Percentiles rank a stretch among this genome's conserved stretches.
These are phyloP conservation scores for Panicum miliaceum DNA, from an alignment of 176 grass and related monocot species.

Conservation along the genomic window DNA sequence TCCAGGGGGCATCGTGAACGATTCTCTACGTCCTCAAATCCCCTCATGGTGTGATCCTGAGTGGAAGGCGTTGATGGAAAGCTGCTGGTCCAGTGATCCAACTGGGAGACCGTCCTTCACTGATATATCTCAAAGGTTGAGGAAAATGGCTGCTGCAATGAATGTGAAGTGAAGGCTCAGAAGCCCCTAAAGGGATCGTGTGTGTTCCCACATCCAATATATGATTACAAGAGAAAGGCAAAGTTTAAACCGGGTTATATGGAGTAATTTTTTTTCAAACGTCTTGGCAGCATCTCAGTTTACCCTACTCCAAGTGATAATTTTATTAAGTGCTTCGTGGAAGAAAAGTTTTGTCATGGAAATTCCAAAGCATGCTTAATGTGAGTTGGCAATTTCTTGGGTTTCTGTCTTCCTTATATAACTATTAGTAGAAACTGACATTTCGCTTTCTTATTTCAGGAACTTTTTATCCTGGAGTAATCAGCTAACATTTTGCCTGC, in stretches of 20 bases:
- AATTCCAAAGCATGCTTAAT: slow-evolving; percentile 30
- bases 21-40: slow-evolving; percentile 82
- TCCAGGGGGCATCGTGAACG: slow-evolving; percentile 83
- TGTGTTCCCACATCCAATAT: slow-evolving; percentile 35
- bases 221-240: slow-evolving; percentile 32
- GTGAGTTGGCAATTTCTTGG: slow-evolving; percentile 26
- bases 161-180: slow-evolving; percentile 70
- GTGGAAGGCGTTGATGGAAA: slow-evolving; percentile 95
- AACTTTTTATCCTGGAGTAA: slow-evolving; percentile 26
- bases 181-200: slow-evolving; percentile 7
- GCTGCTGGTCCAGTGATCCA: slow-evolving; percentile 84
- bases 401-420: not conserved
- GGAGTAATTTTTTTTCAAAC: slow-evolving; percentile 32
- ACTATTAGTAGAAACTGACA: slow-evolving; percentile 17
- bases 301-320: slow-evolving; percentile 37
- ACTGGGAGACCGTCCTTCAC: slow-evolving; percentile 84
- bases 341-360: slow-evolving; percentile 8
- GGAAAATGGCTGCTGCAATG: slow-evolving; percentile 91
- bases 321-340: slow-evolving; percentile 27
- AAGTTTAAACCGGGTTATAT: slow-evolving; percentile 24
- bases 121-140: slow-evolving; percentile 89
- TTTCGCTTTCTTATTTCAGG: slow-evolving; percentile 43
- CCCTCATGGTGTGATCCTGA: slow-evolving; percentile 99
- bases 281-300: slow-evolving; percentile 27
- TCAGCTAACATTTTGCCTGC: slow-evolving; percentile 39